Base-by-base conservation (phyloP, 2,329 filamentous ascomycete species). In the Hirsutella thompsonii region DNA sequence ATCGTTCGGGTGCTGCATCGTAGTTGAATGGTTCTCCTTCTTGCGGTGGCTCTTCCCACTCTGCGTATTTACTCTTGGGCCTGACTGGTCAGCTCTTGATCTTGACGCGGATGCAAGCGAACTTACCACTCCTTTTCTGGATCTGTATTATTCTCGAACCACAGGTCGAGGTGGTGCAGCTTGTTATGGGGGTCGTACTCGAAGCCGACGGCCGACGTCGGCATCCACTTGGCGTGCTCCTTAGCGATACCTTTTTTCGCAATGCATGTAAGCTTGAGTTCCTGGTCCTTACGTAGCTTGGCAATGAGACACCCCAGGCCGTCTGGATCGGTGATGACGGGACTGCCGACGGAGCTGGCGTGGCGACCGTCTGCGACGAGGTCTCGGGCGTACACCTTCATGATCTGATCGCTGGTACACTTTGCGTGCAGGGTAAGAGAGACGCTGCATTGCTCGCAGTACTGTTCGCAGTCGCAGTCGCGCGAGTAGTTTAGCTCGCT, bases 161-260 rank as follows among this genome's bases (percentile, higher is more conserved):
- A 98, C 62, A 94, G 78, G 55, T 94, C 86, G 42, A 92, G 72
- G 63, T 98, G 92, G 49, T 81, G 77, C 49, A 98, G 69, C 66
- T 94, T 95, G 67, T 98, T 98, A 62, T 93, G 84, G 45, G 92
- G 92, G 59, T 98, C 92, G 62, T 98, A 98, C 63, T 98, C 92
- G 58, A 98, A 98, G 20, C 87, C 89, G 33, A 98, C 81, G 3
- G 92, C 92, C 33, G 88, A 76, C 29, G 85, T 90, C 2, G 92
- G 89, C 54, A 87, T 84, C 92, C 92, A 98, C 63, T 98, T 98
- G 9, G 92, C 86, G 63, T 98, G 92, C 61, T 98, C 92, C 70
- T 98, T 98, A 30, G 90, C 89, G 49, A 96, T 96, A 1, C 92
- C 92, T 72, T 96, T 96, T 72, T 94, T 95, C 39, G 90, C 92